phyloP scores from a whole-genome alignment of 768 basidiomycete species.

The Candolleomyces aberdarensis region DNA sequence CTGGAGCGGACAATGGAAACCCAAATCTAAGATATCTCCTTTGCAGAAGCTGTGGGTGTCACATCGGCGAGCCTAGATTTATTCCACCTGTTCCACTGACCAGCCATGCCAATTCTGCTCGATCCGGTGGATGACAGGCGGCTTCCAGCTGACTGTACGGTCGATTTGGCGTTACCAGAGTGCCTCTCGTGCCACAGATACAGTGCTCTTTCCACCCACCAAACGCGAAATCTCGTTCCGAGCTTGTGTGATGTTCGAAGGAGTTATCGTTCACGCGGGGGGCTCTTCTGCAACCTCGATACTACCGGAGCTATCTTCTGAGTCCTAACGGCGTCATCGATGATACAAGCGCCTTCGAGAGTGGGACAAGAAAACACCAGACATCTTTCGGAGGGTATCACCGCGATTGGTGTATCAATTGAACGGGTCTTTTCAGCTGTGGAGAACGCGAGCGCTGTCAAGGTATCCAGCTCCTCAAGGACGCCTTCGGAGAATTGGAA shows the following conservation, averaged over 20 bases:
- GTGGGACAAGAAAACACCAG: slow-evolving; percentile 1
- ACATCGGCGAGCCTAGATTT: too few species aligned
- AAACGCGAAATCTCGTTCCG: neutral
- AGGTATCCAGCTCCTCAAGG: neutral
- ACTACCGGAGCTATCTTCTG: neutral
- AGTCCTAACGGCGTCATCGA: slow-evolving; percentile 7
- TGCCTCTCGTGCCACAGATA: neutral
- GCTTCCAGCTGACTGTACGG: too few species aligned
- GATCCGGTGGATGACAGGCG: too few species aligned
- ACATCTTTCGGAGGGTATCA: neutral
- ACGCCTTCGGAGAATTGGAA: neutral
- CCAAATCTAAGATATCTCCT: too few species aligned
- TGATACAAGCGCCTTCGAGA: slow-evolving; percentile 4
- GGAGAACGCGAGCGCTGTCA: neutral
- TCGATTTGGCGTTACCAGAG: neutral
- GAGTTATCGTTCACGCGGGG: neutral
- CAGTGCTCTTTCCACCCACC: neutral
- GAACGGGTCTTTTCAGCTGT: neutral
- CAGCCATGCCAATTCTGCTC: too few species aligned
- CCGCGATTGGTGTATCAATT: neutral
- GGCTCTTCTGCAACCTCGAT: neutral
- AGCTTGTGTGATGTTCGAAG: neutral
- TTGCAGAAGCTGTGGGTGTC: too few species aligned
- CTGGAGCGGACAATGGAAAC: too few species aligned
- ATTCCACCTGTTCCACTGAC: too few species aligned